phyloP scores from a whole-genome alignment of 805 yeast species.

The Candida maesae region DNA sequence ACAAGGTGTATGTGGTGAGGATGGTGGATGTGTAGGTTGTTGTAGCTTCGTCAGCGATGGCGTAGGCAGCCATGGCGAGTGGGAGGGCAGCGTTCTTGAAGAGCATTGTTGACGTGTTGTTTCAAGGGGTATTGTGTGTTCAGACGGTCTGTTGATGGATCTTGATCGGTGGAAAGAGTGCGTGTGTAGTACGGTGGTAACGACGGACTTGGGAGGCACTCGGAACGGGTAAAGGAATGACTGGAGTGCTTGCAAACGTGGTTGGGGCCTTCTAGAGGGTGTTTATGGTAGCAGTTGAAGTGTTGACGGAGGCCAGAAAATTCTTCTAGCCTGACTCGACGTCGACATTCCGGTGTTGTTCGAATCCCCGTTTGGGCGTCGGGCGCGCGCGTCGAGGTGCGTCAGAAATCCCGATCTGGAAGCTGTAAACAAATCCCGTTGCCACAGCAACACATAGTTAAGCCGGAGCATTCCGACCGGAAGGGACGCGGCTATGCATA shows the following conservation, averaged over 20 bases:
- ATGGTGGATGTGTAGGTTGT: constrained; percentile 37
- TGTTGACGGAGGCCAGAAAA: constrained; percentile 1
- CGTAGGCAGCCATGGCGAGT: constrained; percentile 28
- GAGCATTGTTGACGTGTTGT: constrained; percentile 17
- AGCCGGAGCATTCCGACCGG: not conserved
- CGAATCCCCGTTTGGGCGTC: constrained; percentile 1
- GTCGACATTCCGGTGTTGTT: constrained; percentile 9
- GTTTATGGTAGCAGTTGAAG: constrained; percentile 3
- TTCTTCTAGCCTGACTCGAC: not conserved
- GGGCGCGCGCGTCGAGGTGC: constrained; percentile 5
- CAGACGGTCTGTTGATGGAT: not conserved
- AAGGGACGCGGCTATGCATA: not conserved
- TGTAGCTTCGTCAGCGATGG: constrained; percentile 33
- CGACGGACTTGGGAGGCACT: constrained; percentile 19
- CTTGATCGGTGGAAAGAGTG: not conserved
- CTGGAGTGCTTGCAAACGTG: constrained; percentile 25
- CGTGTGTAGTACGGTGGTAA: not conserved
- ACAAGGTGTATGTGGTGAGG: constrained; percentile 30
- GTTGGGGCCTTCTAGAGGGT: constrained; percentile 1
- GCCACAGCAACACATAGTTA: constrained; percentile 14
- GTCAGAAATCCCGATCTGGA: constrained; percentile 5
- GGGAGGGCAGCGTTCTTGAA: constrained; percentile 20
- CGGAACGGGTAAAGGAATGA: constrained; percentile 29
- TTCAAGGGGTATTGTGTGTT: not conserved
- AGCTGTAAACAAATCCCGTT: constrained; percentile 9